Evolutionary conservation across 2,329 filamentous ascomycete genomes (phyloP).

Genomic region (Monosporascus sp.): DNA sequence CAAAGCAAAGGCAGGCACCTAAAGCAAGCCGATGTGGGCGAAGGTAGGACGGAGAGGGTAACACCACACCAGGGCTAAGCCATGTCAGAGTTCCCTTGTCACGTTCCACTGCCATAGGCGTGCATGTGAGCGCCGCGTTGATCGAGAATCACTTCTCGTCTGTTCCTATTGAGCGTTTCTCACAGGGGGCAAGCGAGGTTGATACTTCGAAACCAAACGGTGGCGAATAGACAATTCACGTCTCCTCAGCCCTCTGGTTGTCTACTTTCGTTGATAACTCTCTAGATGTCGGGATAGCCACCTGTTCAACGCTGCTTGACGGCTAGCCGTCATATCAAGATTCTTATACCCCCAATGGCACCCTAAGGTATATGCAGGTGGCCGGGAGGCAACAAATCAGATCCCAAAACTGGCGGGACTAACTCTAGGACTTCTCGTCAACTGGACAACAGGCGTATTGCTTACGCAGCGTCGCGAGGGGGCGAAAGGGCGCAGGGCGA

Average conservation of each 20-base stretch:
- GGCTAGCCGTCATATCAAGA: background rate
- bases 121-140: background rate
- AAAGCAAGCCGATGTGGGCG: too few species aligned
- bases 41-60: background rate
- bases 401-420: background rate
- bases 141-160: background rate
- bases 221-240: too few species aligned
- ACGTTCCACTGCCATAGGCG: background rate
- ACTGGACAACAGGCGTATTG: background rate
- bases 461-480: background rate
- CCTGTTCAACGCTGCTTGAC: background rate
- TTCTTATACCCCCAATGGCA: too few species aligned
- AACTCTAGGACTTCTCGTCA: background rate
- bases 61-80: background rate
- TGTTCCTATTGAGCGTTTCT: background rate
- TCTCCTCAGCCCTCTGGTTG: too few species aligned
- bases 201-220: too few species aligned
- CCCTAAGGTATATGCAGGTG: background rate
- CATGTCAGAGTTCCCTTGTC: background rate
- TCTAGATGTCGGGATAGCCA: background rate
- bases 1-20: too few species aligned
- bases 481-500: background rate
- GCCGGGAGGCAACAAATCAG: background rate
- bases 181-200: background rate
- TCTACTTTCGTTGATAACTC: too few species aligned